These are phyloP conservation scores for Coemansia umbellata DNA, from an alignment of 192 early-diverging fungal species.

Conservation along the genomic window DNA sequence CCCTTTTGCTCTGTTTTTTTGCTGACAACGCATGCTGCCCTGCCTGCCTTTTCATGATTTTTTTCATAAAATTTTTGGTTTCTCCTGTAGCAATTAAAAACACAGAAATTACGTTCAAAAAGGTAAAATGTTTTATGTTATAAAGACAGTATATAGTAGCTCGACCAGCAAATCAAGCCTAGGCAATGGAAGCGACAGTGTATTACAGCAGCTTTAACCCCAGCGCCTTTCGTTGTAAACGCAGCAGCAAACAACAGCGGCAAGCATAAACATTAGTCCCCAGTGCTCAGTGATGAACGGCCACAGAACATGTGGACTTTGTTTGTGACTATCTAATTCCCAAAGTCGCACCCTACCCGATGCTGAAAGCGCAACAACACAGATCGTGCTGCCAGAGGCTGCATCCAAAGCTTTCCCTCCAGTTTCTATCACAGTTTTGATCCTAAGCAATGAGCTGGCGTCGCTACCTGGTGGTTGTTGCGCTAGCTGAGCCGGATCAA, in stretches of 20 bases:
- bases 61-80: no score
- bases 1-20: no score
- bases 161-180: no score
- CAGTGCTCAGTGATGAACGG: constrained; percentile 49
- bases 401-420: neutral
- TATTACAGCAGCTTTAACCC: no score
- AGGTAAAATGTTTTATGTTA: no score
- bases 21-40: no score
- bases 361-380: constrained; percentile 28
- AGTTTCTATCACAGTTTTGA: neutral
- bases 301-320: constrained; percentile 47
- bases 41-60: no score
- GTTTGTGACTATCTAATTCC: constrained; percentile 43
- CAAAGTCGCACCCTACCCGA: constrained; percentile 38
- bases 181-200: no score
- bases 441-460: neutral
- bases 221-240: constrained; percentile 51
- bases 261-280: constrained; percentile 50
- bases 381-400: constrained; percentile 5
- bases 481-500: constrained; percentile 30
- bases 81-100: no score
- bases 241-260: constrained; percentile 40
- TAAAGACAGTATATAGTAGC: no score
- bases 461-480: neutral
- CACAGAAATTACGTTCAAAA: no score